Evolutionary conservation across 306 rosid genomes (phyloP).

Genomic region (Vigna trinervia): DNA sequence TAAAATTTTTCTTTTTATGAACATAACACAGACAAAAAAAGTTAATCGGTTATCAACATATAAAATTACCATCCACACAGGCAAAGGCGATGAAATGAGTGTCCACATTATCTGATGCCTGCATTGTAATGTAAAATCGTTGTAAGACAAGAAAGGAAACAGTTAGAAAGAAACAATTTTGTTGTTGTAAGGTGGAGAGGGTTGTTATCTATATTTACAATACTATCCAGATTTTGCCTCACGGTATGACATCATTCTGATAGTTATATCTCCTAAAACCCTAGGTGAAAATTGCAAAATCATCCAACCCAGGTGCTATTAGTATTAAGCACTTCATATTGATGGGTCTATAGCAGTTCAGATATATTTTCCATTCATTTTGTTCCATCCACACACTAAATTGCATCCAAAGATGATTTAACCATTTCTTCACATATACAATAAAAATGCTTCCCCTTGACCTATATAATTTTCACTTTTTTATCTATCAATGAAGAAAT

Average conservation of each 20-base stretch:
- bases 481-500: too few species aligned
- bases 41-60: not conserved
- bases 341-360: not conserved
- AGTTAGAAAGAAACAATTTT: not conserved
- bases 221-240: not conserved
- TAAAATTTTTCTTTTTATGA: constrained; percentile 7
- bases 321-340: not conserved
- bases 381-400: not conserved
- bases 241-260: not conserved
- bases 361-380: not conserved
- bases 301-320: not conserved
- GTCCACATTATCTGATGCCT: constrained; percentile 74
- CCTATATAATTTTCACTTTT: too few species aligned
- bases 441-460: not conserved
- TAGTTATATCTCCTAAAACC: constrained; percentile 14
- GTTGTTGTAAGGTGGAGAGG: too few species aligned
- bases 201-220: not conserved
- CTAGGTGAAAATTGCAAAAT: not conserved
- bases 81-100: constrained; percentile 90
- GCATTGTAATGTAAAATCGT: constrained; percentile 37
- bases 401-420: not conserved
- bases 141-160: constrained; percentile 21
- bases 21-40: constrained; percentile 10
- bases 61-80: constrained; percentile 71
- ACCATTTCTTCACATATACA: not conserved